A percentile compares a stretch with the other conserved stretches of the same genome.
Conservation (phyloP, 495 filamentous ascomycete genomes). For the Neurospora sp. region DNA sequence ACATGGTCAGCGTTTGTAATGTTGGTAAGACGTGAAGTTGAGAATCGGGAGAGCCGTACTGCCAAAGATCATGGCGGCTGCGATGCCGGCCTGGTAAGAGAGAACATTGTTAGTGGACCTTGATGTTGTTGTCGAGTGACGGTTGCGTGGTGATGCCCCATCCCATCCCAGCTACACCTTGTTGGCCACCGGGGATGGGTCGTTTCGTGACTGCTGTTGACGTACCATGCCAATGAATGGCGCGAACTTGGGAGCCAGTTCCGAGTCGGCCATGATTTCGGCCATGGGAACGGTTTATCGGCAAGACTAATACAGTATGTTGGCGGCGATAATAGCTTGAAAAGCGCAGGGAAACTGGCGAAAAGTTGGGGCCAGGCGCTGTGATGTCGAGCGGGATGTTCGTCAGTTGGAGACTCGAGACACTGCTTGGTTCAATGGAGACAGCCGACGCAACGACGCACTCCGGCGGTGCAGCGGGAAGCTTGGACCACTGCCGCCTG, state of each 20-base stretch:
- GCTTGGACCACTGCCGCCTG: neutral
- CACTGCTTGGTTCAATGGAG: neutral
- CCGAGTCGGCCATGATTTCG: slow-evolving; percentile 54
- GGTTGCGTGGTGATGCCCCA: slow-evolving; percentile 20
- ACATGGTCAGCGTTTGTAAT: slow-evolving; percentile 16
- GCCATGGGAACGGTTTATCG: neutral
- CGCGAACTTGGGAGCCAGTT: slow-evolving; percentile 77
- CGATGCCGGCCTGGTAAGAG: slow-evolving; percentile 63
- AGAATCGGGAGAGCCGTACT: slow-evolving; percentile 46
- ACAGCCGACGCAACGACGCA: neutral
- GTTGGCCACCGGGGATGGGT: slow-evolving; percentile 1
- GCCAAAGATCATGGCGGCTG: slow-evolving; percentile 90
- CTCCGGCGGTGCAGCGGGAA: neutral
- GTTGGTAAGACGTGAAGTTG: neutral
- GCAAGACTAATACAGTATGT: neutral
- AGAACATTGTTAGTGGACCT: slow-evolving; percentile 26
- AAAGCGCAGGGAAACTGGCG: neutral
- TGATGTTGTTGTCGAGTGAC: slow-evolving; percentile 6
- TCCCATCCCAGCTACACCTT: neutral
- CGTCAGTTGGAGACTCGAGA: neutral
- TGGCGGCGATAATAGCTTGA: neutral
- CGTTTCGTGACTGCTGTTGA: neutral
- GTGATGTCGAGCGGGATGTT: neutral
- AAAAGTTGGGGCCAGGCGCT: neutral
- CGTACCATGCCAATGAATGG: slow-evolving; percentile 97